These are phyloP conservation scores for Neofusicoccum umdonicola DNA, from an alignment of 2,329 filamentous ascomycete genomes.

Conservation along the genomic window DNA sequence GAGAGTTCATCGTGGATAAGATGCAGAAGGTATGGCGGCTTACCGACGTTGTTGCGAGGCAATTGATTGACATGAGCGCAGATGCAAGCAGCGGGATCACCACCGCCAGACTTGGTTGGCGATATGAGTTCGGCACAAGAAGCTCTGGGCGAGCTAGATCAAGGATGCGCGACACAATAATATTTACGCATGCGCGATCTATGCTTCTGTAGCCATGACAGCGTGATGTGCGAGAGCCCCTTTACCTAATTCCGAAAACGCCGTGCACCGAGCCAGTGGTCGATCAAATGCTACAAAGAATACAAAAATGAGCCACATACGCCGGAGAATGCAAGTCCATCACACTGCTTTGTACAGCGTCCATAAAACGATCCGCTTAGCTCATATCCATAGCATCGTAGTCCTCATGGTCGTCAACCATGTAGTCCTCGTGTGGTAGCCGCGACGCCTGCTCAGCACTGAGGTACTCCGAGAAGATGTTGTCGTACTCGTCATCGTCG, in stretches of 20 bases:
- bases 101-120: slow-evolving; percentile 85
- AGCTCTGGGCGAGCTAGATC: slow-evolving; percentile 53
- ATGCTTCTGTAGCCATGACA: slow-evolving; percentile 1
- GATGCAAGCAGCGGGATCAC: slow-evolving; percentile 96
- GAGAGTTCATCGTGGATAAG: slow-evolving; percentile 90
- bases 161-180: slow-evolving; percentile 63
- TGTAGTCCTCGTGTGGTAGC: slow-evolving; percentile 23
- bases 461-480: slow-evolving; percentile 59
- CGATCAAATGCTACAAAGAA: neutral
- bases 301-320: neutral
- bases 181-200: slow-evolving; percentile 11
- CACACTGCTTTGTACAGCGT: neutral
- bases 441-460: slow-evolving; percentile 33
- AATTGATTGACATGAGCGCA: slow-evolving; percentile 39
- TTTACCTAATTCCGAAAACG: neutral
- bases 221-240: neutral
- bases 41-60: neutral
- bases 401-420: slow-evolving; percentile 19
- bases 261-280: neutral
- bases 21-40: slow-evolving; percentile 82
- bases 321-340: neutral
- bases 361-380: neutral
- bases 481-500: slow-evolving; percentile 58
- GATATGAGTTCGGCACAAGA: slow-evolving; percentile 84
- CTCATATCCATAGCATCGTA: slow-evolving; percentile 39